These are phyloP conservation scores for Hypoxylon crocopeplum DNA, from an alignment of 495 filamentous ascomycete species.

Conservation along the genomic window DNA sequence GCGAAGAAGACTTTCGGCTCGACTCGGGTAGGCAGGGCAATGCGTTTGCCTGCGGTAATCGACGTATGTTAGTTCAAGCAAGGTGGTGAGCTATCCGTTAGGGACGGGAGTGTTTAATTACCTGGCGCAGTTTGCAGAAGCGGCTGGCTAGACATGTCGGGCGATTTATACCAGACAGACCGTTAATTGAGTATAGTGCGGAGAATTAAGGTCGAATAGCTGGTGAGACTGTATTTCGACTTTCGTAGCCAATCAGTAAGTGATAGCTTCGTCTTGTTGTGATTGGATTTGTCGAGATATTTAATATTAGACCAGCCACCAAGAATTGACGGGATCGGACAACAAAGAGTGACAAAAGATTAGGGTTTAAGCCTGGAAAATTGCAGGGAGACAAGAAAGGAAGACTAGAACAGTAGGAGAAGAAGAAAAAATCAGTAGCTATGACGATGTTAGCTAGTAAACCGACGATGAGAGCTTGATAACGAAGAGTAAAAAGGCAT, in stretches of 20 bases:
- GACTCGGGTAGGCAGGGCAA: slow-evolving; percentile 95
- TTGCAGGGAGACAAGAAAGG: slow-evolving; percentile 9
- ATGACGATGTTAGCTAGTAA: slow-evolving; percentile 29
- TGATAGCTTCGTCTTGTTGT: slow-evolving; percentile 14
- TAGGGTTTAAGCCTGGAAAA: slow-evolving; percentile 4
- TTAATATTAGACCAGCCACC: slow-evolving; percentile 13
- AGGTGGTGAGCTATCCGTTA: background rate
- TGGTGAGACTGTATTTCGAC: too few relatives aligned
- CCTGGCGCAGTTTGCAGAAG: slow-evolving; percentile 89
- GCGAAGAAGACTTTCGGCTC: slow-evolving; percentile 99
- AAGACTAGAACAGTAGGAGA: slow-evolving; percentile 8
- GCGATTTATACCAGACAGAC: slow-evolving; percentile 1
- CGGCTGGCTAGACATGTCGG: slow-evolving; percentile 90
- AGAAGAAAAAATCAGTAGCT: slow-evolving; percentile 16
- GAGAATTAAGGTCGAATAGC: slow-evolving; percentile 6
- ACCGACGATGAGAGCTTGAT: slow-evolving; percentile 23
- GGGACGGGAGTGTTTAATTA: slow-evolving; percentile 47
- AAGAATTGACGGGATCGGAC: background rate
- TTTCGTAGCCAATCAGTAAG: slow-evolving; percentile 6
- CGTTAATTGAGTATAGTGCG: slow-evolving; percentile 7
- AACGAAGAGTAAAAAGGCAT: slow-evolving; percentile 13
- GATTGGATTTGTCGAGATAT: slow-evolving; percentile 10
- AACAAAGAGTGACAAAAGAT: slow-evolving; percentile 9
- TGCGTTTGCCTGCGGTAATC: slow-evolving; percentile 79
- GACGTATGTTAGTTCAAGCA: slow-evolving; percentile 13